Evolutionary conservation across 2,329 filamentous ascomycete species (phyloP).

Genomic region (Aaosphaeria arxii): DNA sequence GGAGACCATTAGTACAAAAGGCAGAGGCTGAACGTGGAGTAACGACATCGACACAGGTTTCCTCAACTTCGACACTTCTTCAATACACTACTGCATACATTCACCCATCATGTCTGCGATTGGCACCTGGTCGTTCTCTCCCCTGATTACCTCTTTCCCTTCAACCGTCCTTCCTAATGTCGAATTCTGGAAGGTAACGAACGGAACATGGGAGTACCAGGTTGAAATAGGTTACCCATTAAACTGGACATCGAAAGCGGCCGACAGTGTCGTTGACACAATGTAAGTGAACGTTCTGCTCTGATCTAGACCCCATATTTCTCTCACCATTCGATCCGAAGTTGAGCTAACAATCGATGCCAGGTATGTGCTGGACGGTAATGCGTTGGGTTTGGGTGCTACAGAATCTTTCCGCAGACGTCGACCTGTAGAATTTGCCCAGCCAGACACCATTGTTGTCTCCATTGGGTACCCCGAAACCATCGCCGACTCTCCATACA

Average conservation of each 20-base stretch:
- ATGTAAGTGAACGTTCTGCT: constrained; percentile 17
- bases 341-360: neutral
- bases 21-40: neutral
- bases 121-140: constrained; percentile 26
- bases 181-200: constrained; percentile 26
- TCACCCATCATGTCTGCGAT: constrained; percentile 8
- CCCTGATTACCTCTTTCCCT: constrained; percentile 21
- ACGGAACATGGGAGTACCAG: constrained; percentile 33
- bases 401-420: constrained; percentile 28
- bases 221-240: constrained; percentile 31
- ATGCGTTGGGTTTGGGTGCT: constrained; percentile 24
- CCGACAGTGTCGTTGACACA: constrained; percentile 23
- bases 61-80: neutral
- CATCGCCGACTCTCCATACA: constrained; percentile 29
- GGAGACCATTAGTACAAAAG: constrained; percentile 3
- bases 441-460: constrained; percentile 29
- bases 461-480: constrained; percentile 28
- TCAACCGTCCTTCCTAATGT: constrained; percentile 25
- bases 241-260: constrained; percentile 27
- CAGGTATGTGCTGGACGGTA: constrained; percentile 33
- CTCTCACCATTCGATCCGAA: neutral
- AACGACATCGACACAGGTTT: neutral
- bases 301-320: neutral
- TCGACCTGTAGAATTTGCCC: constrained; percentile 26
- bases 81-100: neutral